Evolutionary conservation across 306 rosid genomes (phyloP).

Genomic region (Argentina anserina): DNA sequence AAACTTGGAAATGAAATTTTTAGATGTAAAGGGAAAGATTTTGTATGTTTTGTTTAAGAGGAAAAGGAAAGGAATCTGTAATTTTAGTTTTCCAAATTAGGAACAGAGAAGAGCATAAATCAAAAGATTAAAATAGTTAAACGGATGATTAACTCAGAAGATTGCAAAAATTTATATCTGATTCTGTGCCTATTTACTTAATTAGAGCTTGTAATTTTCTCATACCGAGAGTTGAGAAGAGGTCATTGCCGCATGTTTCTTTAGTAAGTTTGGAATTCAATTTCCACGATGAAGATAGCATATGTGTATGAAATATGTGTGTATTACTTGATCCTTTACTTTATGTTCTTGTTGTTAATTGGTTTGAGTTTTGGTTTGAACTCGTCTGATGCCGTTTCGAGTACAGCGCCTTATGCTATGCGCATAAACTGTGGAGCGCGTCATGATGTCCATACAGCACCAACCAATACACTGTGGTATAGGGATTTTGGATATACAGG

Average conservation of each 20-base stretch:
- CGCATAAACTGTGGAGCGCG: slow-evolving; percentile 94
- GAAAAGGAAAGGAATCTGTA: slow-evolving; percentile 9
- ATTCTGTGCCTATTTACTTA: not conserved
- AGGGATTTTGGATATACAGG: slow-evolving; percentile 94
- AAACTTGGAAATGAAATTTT: slow-evolving; percentile 2
- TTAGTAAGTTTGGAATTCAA: not conserved
- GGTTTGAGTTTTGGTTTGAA: slow-evolving; percentile 10
- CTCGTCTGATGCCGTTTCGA: slow-evolving; percentile 13
- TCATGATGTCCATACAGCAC: slow-evolving; percentile 54
- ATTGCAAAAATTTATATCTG: not conserved
- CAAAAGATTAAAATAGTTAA: not conserved
- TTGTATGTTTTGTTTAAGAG: not conserved
- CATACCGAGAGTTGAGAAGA: no score
- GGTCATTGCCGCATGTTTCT: no score
- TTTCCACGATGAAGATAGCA: not conserved
- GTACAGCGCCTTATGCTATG: slow-evolving; percentile 76
- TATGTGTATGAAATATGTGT: not conserved
- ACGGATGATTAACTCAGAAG: not conserved
- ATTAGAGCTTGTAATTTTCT: no score
- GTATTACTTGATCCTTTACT: not conserved
- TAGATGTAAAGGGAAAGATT: not conserved
- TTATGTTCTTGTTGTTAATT: slow-evolving; percentile 1
- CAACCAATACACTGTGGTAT: slow-evolving; percentile 72
- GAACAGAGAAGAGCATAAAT: not conserved
- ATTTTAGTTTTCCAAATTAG: slow-evolving; percentile 1